A percentile compares a stretch with the other conserved stretches of the same genome.
Conservation (phyloP, 208 protist genomes). For the Trypanosoma congolense region DNA sequence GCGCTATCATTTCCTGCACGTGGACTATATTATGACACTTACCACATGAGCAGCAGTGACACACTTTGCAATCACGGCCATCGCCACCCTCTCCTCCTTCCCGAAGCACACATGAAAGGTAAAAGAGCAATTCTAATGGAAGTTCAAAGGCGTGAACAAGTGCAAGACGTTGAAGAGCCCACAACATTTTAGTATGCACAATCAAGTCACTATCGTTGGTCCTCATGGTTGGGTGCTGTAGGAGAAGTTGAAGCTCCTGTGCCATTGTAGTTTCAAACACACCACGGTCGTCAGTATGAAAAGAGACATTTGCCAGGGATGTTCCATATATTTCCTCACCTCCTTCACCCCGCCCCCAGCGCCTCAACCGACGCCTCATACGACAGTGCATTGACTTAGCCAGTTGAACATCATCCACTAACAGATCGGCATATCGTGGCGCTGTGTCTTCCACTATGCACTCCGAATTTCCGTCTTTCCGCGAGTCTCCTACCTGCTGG, state of each 20-base stretch:
- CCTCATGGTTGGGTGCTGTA: constrained; percentile 31
- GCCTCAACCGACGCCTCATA: constrained; percentile 2
- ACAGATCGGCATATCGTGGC: background rate
- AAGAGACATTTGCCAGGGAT: constrained; percentile 51
- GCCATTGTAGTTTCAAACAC: constrained; percentile 71
- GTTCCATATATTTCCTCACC: background rate
- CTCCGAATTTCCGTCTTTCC: background rate
- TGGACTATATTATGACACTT: background rate
- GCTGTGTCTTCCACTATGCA: background rate
- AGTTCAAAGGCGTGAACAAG: constrained; percentile 54
- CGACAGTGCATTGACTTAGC: constrained; percentile 14
- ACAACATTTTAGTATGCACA: constrained; percentile 22
- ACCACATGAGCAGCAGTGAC: background rate
- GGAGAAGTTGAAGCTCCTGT: constrained; percentile 44
- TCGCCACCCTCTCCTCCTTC: background rate
- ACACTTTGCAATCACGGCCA: background rate
- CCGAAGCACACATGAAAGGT: constrained; percentile 3
- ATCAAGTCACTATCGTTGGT: background rate
- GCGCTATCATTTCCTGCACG: background rate
- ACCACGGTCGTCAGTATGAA: constrained; percentile 84
- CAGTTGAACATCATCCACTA: background rate
- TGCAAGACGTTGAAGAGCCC: constrained; percentile 43
- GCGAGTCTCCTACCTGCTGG: background rate
- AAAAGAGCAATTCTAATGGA: constrained; percentile 40
- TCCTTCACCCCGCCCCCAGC: background rate